These are phyloP conservation scores for Candida tropicalis DNA, from an alignment of 1,139 yeast species.

Conservation along the genomic window DNA sequence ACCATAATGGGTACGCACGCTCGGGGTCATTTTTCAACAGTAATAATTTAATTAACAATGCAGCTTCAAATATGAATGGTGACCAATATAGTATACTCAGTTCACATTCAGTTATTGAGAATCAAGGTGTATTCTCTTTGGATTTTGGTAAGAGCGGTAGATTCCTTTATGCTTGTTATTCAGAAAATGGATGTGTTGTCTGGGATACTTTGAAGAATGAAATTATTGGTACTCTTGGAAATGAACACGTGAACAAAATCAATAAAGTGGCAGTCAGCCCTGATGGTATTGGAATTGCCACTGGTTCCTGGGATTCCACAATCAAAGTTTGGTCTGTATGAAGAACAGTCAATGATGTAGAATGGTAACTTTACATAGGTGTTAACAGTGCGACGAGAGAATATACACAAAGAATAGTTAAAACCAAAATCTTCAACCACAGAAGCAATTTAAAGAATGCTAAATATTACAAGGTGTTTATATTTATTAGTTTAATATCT, in stretches of 20 bases:
- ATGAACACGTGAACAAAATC: slow-evolving; percentile 56
- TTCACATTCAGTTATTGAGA: slow-evolving; percentile 42
- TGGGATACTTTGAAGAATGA: slow-evolving; percentile 79
- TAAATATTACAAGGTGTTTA: slow-evolving; percentile 6
- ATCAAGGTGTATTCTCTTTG: slow-evolving; percentile 67
- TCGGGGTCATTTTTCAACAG: slow-evolving; percentile 4
- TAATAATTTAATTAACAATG: slow-evolving; percentile 6
- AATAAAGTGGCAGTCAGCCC: slow-evolving; percentile 68
- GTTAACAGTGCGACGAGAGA: no score
- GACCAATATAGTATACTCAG: slow-evolving; percentile 11
- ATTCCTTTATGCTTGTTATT: slow-evolving; percentile 71
- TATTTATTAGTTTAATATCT: slow-evolving; percentile 2
- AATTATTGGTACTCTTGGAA: slow-evolving; percentile 58
- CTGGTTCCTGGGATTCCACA: slow-evolving; percentile 73
- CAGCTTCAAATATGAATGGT: neutral
- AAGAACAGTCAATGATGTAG: no score
- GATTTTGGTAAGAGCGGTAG: slow-evolving; percentile 81
- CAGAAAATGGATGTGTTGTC: slow-evolving; percentile 71
- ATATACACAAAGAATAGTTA: no score
- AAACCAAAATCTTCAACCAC: no score
- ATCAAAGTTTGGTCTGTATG: slow-evolving; percentile 58
- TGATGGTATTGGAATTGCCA: slow-evolving; percentile 73
- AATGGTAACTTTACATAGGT: no score
- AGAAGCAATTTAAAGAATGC: no score
- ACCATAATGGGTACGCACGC: neutral